phyloP scores from a whole-genome alignment of 352 stramenopile genomes.

The Phytophthora nicotianae region DNA sequence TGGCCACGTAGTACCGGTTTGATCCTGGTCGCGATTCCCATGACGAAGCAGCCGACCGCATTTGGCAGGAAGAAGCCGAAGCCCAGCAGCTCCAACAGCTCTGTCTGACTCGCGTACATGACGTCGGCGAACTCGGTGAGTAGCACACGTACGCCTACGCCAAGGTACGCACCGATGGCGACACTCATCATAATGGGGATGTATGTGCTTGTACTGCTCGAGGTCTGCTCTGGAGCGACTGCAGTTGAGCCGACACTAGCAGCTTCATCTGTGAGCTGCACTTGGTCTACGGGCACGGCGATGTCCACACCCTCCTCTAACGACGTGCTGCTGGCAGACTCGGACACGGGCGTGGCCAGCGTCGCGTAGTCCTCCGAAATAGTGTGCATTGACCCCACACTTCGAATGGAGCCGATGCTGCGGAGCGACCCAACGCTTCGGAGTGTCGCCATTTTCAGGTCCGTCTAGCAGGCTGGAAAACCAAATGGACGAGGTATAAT shows the following conservation, averaged over 20 bases:
- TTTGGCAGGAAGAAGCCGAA: constrained; percentile 65
- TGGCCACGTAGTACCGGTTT: constrained; percentile 53
- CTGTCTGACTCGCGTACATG: constrained; percentile 42
- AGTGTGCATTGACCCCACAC: constrained; percentile 38
- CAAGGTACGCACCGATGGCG: constrained; percentile 51
- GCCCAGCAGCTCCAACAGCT: constrained; percentile 57
- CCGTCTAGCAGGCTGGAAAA: constrained; percentile 8
- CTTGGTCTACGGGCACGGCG: constrained; percentile 23
- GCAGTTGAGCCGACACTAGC: constrained; percentile 14
- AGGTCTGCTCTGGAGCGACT: constrained; percentile 1
- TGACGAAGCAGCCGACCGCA: constrained; percentile 66
- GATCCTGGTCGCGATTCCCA: constrained; percentile 50
- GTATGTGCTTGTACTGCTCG: constrained; percentile 30
- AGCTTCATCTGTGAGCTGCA: constrained; percentile 16
- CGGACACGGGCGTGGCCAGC: constrained; percentile 32
- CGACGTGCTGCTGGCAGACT: constrained; percentile 35
- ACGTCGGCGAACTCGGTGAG: constrained; percentile 52
- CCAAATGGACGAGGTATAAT: constrained; percentile 1
- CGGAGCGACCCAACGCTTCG: constrained; percentile 18
- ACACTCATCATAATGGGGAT: constrained; percentile 46
- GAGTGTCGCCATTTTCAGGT: constrained; percentile 14
- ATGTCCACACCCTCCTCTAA: constrained; percentile 31
- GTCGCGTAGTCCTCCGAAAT: constrained; percentile 51
- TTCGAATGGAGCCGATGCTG: constrained; percentile 9
- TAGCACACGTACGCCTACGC: constrained; percentile 53